Conservation (phyloP, 2,329 filamentous ascomycete genomes). For the Paecilomyces variotii region DNA sequence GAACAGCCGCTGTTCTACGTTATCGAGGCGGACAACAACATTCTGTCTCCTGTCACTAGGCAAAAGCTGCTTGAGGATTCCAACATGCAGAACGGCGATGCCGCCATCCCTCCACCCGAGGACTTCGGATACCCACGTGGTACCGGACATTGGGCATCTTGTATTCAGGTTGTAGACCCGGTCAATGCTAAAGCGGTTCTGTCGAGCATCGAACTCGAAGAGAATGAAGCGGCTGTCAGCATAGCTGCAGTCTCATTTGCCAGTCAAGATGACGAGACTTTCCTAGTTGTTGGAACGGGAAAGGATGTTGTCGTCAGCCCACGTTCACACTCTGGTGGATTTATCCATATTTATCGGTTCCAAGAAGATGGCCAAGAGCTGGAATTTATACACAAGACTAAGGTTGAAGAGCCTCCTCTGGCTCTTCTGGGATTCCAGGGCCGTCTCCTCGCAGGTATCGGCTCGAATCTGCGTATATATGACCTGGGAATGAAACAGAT, state of each 20-base stretch:
- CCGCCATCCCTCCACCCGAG: conserved; percentile 61
- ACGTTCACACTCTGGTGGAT: conserved; percentile 67
- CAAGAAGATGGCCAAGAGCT: conserved; percentile 78
- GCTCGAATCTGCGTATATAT: conserved; percentile 74
- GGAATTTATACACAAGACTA: conserved; percentile 94
- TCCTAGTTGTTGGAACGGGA: conserved; percentile 88
- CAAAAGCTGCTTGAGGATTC: conserved; percentile 67
- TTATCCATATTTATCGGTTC: conserved; percentile 87
- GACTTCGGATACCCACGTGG: conserved; percentile 86
- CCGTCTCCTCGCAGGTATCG: conserved; percentile 75
- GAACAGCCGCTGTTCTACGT: conserved; percentile 87
- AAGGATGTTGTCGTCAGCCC: conserved; percentile 81
- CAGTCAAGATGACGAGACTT: conserved; percentile 80
- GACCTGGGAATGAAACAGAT: conserved; percentile 90
- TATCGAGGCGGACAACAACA: conserved; percentile 88
- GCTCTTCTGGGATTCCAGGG: conserved; percentile 94
- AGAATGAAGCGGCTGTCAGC: conserved; percentile 88
- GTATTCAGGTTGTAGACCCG: conserved; percentile 86
- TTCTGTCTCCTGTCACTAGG: conserved; percentile 70
- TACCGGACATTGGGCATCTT: conserved; percentile 86
- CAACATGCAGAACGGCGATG: conserved; percentile 61
- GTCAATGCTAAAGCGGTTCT: conserved; percentile 64
- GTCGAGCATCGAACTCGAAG: conserved; percentile 70
- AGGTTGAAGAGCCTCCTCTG: conserved; percentile 78
- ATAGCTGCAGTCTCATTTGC: conserved; percentile 77